Percentiles rank a stretch among this genome's conserved stretches.
Conservation (phyloP, 352 stramenopile species). For the Globisporangium emineosum region DNA sequence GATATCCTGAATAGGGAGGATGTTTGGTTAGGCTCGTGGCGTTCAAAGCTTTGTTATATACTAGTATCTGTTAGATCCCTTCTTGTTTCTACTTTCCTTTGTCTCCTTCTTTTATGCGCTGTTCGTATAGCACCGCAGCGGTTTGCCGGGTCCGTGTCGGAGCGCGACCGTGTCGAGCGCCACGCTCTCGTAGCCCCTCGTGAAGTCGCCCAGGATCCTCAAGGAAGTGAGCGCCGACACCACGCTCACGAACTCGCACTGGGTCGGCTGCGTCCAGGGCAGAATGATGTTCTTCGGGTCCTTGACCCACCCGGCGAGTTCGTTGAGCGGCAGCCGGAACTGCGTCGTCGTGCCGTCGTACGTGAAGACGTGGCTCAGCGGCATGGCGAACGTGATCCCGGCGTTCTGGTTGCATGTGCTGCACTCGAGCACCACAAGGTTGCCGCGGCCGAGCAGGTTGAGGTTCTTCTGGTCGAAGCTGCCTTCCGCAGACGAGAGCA, state of each 20-base stretch:
- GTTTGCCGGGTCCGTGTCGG: constrained; percentile 50
- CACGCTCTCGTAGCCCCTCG: constrained; percentile 86
- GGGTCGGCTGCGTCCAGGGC: constrained; percentile 55
- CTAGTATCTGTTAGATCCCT: not conserved
- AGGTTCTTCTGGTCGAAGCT: constrained; percentile 81
- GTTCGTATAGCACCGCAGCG: constrained; percentile 39
- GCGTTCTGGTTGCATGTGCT: constrained; percentile 73
- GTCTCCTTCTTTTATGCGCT: constrained; percentile 20
- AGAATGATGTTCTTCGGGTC: constrained; percentile 90
- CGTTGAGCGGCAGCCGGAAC: constrained; percentile 77
- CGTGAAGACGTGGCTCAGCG: constrained; percentile 62
- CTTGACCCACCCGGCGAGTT: constrained; percentile 86
- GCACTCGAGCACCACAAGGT: constrained; percentile 88
- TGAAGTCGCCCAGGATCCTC: constrained; percentile 91
- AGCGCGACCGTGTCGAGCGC: constrained; percentile 83
- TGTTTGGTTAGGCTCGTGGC: not conserved
- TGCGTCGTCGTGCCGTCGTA: constrained; percentile 83
- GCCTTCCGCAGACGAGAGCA: constrained; percentile 87
- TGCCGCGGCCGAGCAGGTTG: constrained; percentile 55
- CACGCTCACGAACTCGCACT: constrained; percentile 89
- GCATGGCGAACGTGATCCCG: constrained; percentile 85
- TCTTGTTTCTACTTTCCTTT: not conserved
- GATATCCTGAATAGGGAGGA: not conserved
- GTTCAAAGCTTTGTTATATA: constrained; percentile 8
- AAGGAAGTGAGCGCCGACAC: constrained; percentile 81